These are phyloP conservation scores for Quercus berberidifolia DNA, from an alignment of 306 rosid genomes.

Conservation along the genomic window DNA sequence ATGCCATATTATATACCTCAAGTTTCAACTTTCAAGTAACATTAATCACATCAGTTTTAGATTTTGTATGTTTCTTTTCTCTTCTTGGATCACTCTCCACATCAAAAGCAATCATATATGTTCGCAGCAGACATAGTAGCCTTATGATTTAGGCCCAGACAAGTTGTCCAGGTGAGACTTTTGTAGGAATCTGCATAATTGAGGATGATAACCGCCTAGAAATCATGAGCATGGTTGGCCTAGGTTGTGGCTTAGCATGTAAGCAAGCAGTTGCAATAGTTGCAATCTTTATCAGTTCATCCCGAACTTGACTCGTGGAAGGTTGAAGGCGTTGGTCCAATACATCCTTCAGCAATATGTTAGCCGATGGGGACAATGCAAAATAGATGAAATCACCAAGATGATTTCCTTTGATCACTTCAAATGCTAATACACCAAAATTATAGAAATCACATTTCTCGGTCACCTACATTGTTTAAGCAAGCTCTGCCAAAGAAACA, in stretches of 20 bases:
- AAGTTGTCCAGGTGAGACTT: not conserved
- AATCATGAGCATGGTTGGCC: conserved; percentile 31
- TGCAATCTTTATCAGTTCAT: not conserved
- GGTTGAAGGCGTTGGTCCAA: conserved; percentile 8
- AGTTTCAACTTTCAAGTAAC: too few relatives aligned
- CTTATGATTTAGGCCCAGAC: not conserved
- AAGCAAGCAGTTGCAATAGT: conserved; percentile 3
- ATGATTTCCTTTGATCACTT: conserved; percentile 14
- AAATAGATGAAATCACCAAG: not conserved
- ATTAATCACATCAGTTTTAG: too few relatives aligned
- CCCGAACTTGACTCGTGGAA: not conserved
- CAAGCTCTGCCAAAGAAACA: conserved; percentile 8
- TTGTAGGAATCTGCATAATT: not conserved
- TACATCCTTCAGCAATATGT: not conserved
- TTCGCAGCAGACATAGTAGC: not conserved
- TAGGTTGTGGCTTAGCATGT: conserved; percentile 5
- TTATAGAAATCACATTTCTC: conserved; percentile 18
- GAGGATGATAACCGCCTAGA: conserved; percentile 11
- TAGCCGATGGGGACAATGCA: not conserved
- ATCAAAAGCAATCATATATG: too few relatives aligned
- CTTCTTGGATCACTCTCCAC: too few relatives aligned
- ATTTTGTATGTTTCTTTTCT: too few relatives aligned
- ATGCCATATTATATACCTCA: too few relatives aligned
- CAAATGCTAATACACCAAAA: conserved; percentile 15
- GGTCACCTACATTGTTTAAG: conserved; percentile 16